phyloP scores from a whole-genome alignment of 2,329 filamentous ascomycete species.

The Cladosporium halotolerans region DNA sequence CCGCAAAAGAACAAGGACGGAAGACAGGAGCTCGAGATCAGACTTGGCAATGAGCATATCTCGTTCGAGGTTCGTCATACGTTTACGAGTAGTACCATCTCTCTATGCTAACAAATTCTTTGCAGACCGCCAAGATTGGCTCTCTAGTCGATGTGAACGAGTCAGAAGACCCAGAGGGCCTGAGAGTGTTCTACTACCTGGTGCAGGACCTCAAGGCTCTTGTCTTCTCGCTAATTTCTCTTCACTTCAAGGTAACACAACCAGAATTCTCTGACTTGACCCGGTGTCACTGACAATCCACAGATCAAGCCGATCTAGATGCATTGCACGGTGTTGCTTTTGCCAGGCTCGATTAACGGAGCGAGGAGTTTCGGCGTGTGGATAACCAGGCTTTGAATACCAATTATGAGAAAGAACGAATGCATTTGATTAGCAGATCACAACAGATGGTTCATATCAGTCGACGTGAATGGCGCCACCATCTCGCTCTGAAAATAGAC shows the following conservation, averaged over 20 bases:
- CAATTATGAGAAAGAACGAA: background rate
- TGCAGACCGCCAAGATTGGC: constrained; percentile 92
- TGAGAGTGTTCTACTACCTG: constrained; percentile 97
- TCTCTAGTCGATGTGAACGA: constrained; percentile 95
- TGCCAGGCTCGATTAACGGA: background rate
- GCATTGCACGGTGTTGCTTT: constrained; percentile 4
- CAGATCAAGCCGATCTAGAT: constrained; percentile 30
- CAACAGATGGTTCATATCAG: too few relatives aligned
- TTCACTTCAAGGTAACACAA: constrained; percentile 82
- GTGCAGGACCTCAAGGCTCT: constrained; percentile 95
- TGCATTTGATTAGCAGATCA: background rate
- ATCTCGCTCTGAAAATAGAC: too few relatives aligned
- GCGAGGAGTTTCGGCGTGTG: constrained; percentile 10
- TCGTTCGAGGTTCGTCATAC: constrained; percentile 75
- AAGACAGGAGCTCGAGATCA: constrained; percentile 90
- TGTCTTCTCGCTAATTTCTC: constrained; percentile 89
- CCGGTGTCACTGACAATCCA: background rate
- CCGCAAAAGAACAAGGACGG: constrained; percentile 99
- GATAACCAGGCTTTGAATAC: background rate
- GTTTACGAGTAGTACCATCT: background rate
- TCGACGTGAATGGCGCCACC: too few relatives aligned
- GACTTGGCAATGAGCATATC: constrained; percentile 90
- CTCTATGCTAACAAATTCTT: constrained; percentile 16
- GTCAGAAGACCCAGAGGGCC: constrained; percentile 88
- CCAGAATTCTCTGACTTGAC: background rate